Evolutionary conservation across 805 yeast species (phyloP).

Genomic region (Metschnikowia vanudenii): DNA sequence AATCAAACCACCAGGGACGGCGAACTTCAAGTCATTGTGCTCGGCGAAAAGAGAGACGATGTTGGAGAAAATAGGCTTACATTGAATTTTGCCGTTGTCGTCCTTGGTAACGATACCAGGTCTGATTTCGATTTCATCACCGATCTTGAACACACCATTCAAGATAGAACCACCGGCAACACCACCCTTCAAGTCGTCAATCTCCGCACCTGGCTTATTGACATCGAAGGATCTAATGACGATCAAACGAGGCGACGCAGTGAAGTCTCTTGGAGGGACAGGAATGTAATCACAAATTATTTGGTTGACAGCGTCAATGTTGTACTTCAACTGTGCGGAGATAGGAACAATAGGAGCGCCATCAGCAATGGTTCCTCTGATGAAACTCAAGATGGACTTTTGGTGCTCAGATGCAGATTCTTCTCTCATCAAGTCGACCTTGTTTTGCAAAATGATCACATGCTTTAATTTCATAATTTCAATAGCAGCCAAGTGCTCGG

Average conservation of each 20-base stretch:
- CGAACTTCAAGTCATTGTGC: conserved; percentile 95
- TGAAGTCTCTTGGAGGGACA: conserved; percentile 92
- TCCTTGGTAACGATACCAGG: conserved; percentile 99
- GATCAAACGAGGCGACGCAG: conserved; percentile 90
- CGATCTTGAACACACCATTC: conserved; percentile 94
- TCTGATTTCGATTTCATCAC: conserved; percentile 97
- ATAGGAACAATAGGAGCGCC: conserved; percentile 99
- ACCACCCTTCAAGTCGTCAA: conserved; percentile 97
- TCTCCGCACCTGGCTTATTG: conserved; percentile 97
- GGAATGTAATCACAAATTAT: conserved; percentile 94
- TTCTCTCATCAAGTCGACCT: conserved; percentile 98
- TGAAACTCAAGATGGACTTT: conserved; percentile 85
- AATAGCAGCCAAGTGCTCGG: conserved; percentile 98
- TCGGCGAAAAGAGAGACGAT: conserved; percentile 95
- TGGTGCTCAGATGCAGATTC: conserved; percentile 95
- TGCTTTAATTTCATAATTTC: conserved; percentile 98
- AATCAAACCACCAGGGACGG: conserved; percentile 99
- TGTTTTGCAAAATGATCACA: conserved; percentile 93
- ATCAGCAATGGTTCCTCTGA: conserved; percentile 97
- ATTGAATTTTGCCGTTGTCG: conserved; percentile 81
- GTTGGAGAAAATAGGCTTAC: conserved; percentile 93
- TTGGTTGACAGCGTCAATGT: conserved; percentile 97
- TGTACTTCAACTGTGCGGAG: conserved; percentile 97
- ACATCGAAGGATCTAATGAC: conserved; percentile 98
- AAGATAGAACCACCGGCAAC: conserved; percentile 99